phyloP scores from a whole-genome alignment of 768 basidiomycete species.

The Macrolepiota albuminosa region DNA sequence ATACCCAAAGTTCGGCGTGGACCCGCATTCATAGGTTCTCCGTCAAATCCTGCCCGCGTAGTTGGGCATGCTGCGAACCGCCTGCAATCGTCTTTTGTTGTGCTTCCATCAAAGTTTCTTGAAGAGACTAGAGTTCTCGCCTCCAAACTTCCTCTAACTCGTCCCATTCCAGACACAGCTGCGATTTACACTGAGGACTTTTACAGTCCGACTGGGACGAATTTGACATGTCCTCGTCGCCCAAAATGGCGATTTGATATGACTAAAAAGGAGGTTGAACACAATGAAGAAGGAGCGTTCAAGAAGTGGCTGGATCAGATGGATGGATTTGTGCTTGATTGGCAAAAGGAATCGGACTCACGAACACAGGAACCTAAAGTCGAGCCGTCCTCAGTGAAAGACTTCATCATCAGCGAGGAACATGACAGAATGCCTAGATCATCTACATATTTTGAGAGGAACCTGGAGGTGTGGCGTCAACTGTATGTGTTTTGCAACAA shows the following conservation, averaged over 20 bases:
- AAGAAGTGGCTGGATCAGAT: constrained; percentile 71
- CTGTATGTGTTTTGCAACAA: constrained; percentile 46
- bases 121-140: constrained; percentile 56
- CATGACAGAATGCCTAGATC: constrained; percentile 46
- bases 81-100: constrained; percentile 70
- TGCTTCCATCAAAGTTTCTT: constrained; percentile 53
- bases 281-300: constrained; percentile 84
- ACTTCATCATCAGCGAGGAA: constrained; percentile 6
- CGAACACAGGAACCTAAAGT: constrained; percentile 40
- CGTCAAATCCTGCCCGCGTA: constrained; percentile 17
- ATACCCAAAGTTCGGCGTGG: constrained; percentile 23
- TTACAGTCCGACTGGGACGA: constrained; percentile 13
- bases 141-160: constrained; percentile 41
- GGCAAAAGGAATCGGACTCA: constrained; percentile 15
- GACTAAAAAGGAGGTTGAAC: constrained; percentile 85
- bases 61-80: constrained; percentile 39
- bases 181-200: constrained; percentile 30
- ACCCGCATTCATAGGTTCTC: constrained; percentile 23
- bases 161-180: constrained; percentile 47
- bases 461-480: constrained; percentile 94
- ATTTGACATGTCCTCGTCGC: constrained; percentile 53
- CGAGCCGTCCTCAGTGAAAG: constrained; percentile 8
- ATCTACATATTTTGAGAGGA: constrained; percentile 81
- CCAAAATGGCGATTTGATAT: constrained; percentile 88
- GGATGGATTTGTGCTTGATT: constrained; percentile 41